Conservation (phyloP, 192 early-diverging fungal species). For the Coemansia sp. region DNA sequence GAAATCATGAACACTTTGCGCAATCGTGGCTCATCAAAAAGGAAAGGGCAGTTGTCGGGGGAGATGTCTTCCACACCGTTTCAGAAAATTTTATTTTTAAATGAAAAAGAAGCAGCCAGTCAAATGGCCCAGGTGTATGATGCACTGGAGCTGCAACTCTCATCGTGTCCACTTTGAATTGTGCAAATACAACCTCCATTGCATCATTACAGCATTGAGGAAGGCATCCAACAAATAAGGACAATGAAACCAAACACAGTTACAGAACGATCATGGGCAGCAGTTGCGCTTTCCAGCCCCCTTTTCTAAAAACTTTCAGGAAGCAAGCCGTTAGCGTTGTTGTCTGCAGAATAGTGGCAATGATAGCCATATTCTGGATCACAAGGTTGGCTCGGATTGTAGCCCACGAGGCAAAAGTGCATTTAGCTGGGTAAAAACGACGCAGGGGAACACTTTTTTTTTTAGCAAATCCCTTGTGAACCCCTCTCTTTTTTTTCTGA, state of each 20-base stretch:
- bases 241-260: neutral
- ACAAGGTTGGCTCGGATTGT: no score
- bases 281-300: neutral
- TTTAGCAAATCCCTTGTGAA: no score
- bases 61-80: neutral
- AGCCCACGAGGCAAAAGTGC: no score
- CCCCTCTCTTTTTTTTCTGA: neutral
- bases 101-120: neutral
- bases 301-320: no score
- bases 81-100: neutral
- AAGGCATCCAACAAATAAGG: neutral
- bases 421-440: no score
- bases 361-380: no score
- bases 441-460: no score
- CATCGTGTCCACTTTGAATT: neutral
- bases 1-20: neutral
- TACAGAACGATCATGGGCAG: neutral
- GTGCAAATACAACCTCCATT: neutral
- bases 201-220: neutral
- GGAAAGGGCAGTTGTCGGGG: neutral
- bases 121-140: constrained; percentile 2
- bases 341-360: no score
- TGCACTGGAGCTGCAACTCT: neutral
- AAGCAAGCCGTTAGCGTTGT: no score
- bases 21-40: neutral